phyloP scores from a whole-genome alignment of 768 basidiomycete species.

The Suillus discolor region DNA sequence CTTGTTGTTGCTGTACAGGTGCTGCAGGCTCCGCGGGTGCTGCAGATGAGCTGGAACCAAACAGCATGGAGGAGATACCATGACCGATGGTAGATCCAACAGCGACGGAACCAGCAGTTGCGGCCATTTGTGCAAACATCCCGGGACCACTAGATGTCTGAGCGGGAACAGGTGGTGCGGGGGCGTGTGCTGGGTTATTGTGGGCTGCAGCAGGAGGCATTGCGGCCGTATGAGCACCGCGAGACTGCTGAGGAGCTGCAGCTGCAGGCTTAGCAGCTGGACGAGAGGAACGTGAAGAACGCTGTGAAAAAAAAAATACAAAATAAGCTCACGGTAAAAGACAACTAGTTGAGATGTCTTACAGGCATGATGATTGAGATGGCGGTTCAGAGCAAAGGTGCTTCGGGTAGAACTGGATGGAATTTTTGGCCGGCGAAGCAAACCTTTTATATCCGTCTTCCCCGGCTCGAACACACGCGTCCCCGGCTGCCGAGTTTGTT shows the following conservation, averaged over 20 bases:
- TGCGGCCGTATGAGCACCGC: constrained; percentile 52
- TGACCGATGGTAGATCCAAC: constrained; percentile 88
- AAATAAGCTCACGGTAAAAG: background rate
- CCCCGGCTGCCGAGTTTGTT: background rate
- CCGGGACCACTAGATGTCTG: constrained; percentile 59
- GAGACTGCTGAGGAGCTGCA: constrained; percentile 51
- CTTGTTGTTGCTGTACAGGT: constrained; percentile 47
- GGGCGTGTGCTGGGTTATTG: constrained; percentile 44
- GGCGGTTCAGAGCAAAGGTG: constrained; percentile 21
- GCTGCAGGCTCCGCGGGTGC: constrained; percentile 51
- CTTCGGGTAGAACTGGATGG: background rate
- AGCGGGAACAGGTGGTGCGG: constrained; percentile 41
- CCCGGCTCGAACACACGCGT: constrained; percentile 20
- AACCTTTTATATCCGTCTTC: constrained; percentile 23
- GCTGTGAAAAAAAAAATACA: constrained; percentile 41
- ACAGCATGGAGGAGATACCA: constrained; percentile 88
- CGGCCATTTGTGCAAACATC: constrained; percentile 83
- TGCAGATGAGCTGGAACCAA: constrained; percentile 61
- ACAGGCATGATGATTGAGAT: constrained; percentile 48
- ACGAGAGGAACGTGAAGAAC: constrained; percentile 77
- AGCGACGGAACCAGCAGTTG: constrained; percentile 89
- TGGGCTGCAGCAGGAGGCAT: constrained; percentile 45
- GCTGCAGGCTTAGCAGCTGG: constrained; percentile 55
- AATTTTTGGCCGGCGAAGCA: constrained; percentile 19
- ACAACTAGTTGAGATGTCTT: constrained; percentile 25